Conservation (phyloP, 1,139 yeast species). For the Pichia kudriavzevii region DNA sequence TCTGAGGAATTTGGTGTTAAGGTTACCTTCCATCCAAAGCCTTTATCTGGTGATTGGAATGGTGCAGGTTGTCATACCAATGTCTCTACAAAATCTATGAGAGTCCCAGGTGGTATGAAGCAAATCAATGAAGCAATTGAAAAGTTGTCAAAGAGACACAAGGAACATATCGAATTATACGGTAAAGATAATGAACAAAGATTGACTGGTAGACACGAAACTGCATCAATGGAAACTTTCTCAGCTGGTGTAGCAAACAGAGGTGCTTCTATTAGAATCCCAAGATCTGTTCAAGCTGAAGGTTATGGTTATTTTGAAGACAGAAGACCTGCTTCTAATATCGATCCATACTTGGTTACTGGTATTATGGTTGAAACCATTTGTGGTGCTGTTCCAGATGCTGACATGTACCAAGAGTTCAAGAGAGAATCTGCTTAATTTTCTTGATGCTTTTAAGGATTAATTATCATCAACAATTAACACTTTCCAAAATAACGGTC, state of each 20-base stretch:
- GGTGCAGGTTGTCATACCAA: constrained; percentile 99
- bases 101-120: constrained; percentile 94
- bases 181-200: constrained; percentile 93
- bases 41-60: constrained; percentile 97
- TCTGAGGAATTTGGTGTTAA: constrained; percentile 99
- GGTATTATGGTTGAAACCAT: constrained; percentile 98
- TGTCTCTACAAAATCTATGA: constrained; percentile 88
- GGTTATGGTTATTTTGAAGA: constrained; percentile 98
- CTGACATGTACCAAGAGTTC: constrained; percentile 87
- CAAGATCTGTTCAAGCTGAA: constrained; percentile 97
- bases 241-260: constrained; percentile 98
- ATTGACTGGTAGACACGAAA: constrained; percentile 97
- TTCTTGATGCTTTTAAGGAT: no score
- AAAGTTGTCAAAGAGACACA: constrained; percentile 92
- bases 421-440: constrained; percentile 55
- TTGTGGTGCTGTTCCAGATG: constrained; percentile 91
- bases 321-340: constrained; percentile 99
- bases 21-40: constrained; percentile 99
- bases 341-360: constrained; percentile 96
- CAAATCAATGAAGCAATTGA: constrained; percentile 86
- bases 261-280: constrained; percentile 98
- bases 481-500: no score
- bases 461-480: no score
- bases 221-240: constrained; percentile 87
- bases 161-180: constrained; percentile 90